Evolutionary conservation across 2,329 filamentous ascomycete genomes (phyloP), one percentile per base, ranked within the genome.

Genomic region (Chaetothyriales sp.): DNA sequence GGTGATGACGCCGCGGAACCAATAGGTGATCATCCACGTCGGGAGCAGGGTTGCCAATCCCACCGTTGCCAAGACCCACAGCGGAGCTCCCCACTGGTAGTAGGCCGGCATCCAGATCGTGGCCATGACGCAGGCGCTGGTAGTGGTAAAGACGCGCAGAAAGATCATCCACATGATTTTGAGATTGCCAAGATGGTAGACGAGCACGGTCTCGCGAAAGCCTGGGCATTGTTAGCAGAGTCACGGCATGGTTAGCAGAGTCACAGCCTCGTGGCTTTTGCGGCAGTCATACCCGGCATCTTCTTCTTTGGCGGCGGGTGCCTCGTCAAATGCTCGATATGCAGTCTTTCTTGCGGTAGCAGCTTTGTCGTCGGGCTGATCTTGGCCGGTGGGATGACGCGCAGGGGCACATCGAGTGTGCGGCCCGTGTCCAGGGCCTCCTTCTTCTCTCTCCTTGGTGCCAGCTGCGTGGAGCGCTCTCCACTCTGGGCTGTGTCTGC

Each of bases 101-200:
- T 81, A 82, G 18, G 73, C 69, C 0, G 84, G 85, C 0, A 77
- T 78, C 48, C 82, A 73, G 22, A 87, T 68, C 49, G 83, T 67
- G 57, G 73, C 75, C 61, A 86, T 86, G 59, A 84, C 79, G 19
- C 74, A 75, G 51, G 83, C 83, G 43, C 85, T 66, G 55, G 88
- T 78, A 43, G 92, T 74, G 2, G 83, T 82, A 1, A 81, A 81
- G 51, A 90, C 69, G 61, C 88, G 87, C 56, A 86, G 66, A 62
- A 81, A 77, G 47, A 83, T 85, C 46, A 90, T 69, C 58, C 85
- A 82, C 5, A 81, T 78, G 28, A 78, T 83, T 53, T 78, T 76
- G 7, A 75, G 75, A 0, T 79, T 83, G 49, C 86, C 85, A 50
- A 81, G 81, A 68, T 89, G 84, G 66, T 86, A 94, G 56, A 94